phyloP scores from a whole-genome alignment of 2,329 filamentous ascomycete species.

The Davidsoniella virescens region DNA sequence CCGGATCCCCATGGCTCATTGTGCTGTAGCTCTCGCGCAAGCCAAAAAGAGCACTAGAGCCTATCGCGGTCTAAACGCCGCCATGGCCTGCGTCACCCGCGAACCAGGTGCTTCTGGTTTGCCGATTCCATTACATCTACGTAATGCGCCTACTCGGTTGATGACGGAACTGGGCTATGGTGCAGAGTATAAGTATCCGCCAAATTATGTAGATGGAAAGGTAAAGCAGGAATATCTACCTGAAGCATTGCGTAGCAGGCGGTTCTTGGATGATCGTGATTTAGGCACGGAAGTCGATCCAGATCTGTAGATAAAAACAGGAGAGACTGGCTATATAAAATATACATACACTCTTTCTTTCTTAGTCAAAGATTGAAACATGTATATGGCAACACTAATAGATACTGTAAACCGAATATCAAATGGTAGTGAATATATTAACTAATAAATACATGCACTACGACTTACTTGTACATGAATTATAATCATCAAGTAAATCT shows the following conservation, averaged over 20 bases:
- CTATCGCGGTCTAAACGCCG: slow-evolving; percentile 69
- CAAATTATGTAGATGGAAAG: slow-evolving; percentile 66
- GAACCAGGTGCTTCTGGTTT: slow-evolving; percentile 72
- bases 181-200: slow-evolving; percentile 90
- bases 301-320: slow-evolving; percentile 33
- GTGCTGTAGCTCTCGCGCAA: slow-evolving; percentile 61
- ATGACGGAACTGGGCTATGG: slow-evolving; percentile 92
- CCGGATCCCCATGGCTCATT: slow-evolving; percentile 79
- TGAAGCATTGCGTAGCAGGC: slow-evolving; percentile 49
- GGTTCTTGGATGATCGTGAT: slow-evolving; percentile 66
- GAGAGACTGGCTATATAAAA: no score
- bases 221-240: slow-evolving; percentile 89
- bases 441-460: no score
- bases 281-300: slow-evolving; percentile 65
- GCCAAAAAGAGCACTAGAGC: slow-evolving; percentile 76
- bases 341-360: no score
- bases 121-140: slow-evolving; percentile 70
- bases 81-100: slow-evolving; percentile 51
- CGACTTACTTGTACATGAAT: no score
- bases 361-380: no score
- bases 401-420: no score
- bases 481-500: no score
- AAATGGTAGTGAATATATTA: no score
- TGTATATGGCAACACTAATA: no score
- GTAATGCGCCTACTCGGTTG: slow-evolving; percentile 80